Evolutionary conservation across 768 basidiomycete species (phyloP).

Genomic region (Termitomyces heimii): DNA sequence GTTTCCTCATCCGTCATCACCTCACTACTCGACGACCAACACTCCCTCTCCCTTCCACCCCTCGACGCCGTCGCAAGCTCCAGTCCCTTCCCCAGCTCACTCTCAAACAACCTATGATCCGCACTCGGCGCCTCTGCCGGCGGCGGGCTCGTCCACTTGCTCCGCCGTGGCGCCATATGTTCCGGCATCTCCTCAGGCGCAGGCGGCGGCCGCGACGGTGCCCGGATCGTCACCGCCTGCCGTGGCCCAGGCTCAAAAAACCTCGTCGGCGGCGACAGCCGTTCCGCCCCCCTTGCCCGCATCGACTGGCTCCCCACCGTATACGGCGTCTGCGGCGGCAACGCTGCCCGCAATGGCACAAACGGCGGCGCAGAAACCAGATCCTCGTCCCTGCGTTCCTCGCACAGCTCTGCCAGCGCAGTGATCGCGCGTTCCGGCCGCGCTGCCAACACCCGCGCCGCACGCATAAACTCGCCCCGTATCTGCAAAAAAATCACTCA

Average conservation of each 20-base stretch:
- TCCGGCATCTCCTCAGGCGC: slow-evolving; percentile 65
- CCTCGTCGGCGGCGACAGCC: slow-evolving; percentile 48
- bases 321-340: slow-evolving; percentile 69
- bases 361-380: slow-evolving; percentile 45
- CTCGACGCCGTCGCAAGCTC: slow-evolving; percentile 64
- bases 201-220: slow-evolving; percentile 53
- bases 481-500: slow-evolving; percentile 47
- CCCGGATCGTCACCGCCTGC: slow-evolving; percentile 26
- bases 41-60: slow-evolving; percentile 50
- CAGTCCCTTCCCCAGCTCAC: slow-evolving; percentile 57
- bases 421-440: slow-evolving; percentile 78
- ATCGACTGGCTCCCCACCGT: slow-evolving; percentile 58
- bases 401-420: slow-evolving; percentile 85
- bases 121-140: slow-evolving; percentile 67
- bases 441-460: slow-evolving; percentile 73
- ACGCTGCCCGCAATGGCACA: slow-evolving; percentile 34
- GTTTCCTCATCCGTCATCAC: slow-evolving; percentile 60
- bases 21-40: slow-evolving; percentile 60
- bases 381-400: slow-evolving; percentile 75
- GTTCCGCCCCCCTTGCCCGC: slow-evolving; percentile 41
- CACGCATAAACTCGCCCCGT: slow-evolving; percentile 98
- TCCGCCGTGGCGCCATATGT: slow-evolving; percentile 79
- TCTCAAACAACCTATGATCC: slow-evolving; percentile 64
- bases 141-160: slow-evolving; percentile 83
- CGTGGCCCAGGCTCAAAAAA: slow-evolving; percentile 38